Percentiles rank a stretch among this genome's conserved stretches.
phyloP scores from a whole-genome alignment of 2,329 filamentous ascomycete species.

The Colletotrichum camelliae region DNA sequence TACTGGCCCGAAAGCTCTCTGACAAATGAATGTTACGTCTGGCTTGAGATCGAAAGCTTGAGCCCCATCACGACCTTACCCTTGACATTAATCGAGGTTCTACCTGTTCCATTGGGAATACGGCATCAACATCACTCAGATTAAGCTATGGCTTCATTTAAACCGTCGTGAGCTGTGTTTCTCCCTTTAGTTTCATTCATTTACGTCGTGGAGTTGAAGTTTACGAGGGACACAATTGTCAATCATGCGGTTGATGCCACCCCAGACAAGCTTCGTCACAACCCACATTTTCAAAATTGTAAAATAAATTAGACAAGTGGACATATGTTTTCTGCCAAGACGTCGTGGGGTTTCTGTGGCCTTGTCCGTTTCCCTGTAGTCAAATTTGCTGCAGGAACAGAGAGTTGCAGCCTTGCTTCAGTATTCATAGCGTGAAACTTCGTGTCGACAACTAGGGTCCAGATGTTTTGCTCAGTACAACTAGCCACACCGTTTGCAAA shows the following conservation, averaged over 20 bases:
- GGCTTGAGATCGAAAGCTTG: background rate
- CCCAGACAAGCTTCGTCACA: background rate
- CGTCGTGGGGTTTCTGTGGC: background rate
- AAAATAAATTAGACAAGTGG: background rate
- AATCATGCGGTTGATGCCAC: background rate
- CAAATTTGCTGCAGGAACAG: background rate
- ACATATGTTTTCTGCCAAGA: background rate
- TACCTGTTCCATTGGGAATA: background rate
- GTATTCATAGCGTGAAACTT: background rate
- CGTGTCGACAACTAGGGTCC: background rate
- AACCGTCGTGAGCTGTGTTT: background rate
- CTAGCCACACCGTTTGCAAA: background rate
- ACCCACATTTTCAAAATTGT: background rate
- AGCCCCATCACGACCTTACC: background rate
- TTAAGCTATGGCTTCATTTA: background rate
- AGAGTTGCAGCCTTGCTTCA: background rate
- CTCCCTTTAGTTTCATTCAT: background rate
- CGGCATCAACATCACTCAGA: background rate
- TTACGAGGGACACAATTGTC: background rate
- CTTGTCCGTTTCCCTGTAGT: background rate
- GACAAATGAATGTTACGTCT: background rate
- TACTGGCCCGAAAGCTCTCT: background rate
- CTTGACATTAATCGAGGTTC: background rate
- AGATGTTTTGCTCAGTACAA: background rate
- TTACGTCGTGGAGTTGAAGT: background rate